phyloP scores from a whole-genome alignment of 441 rosid genomes.

The Bocquillonia castaneifolia region DNA sequence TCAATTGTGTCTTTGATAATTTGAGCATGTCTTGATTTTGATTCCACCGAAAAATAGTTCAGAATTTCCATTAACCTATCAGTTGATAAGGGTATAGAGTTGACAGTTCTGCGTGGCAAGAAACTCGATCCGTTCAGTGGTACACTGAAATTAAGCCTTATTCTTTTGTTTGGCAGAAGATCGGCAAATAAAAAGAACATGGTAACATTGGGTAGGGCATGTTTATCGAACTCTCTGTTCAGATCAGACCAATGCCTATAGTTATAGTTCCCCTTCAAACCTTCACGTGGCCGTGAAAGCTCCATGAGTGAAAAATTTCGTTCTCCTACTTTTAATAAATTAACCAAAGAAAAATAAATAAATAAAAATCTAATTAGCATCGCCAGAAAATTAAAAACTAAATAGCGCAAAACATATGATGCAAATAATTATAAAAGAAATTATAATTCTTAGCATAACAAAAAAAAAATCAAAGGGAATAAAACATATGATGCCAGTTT shows the following conservation, averaged over 20 bases:
- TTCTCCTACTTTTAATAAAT: too few species aligned
- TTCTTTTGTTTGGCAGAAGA: background rate
- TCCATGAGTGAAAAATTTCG: too few species aligned
- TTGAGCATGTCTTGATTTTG: background rate
- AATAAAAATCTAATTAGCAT: too few species aligned
- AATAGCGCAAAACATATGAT: too few species aligned
- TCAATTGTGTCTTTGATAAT: background rate
- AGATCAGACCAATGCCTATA: background rate
- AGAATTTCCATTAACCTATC: background rate
- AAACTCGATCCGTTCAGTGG: background rate
- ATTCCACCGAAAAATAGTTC: background rate
- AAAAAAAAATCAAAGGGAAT: too few species aligned
- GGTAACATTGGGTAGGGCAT: background rate
- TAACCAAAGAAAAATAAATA: too few species aligned
- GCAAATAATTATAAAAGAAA: too few species aligned
- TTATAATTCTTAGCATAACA: too few species aligned
- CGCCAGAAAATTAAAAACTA: too few species aligned
- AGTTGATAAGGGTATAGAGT: background rate
- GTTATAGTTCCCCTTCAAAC: background rate
- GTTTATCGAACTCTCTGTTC: background rate
- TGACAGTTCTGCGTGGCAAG: background rate
- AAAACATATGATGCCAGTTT: too few species aligned
- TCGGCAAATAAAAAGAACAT: background rate
- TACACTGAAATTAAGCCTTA: background rate
- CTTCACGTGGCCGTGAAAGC: too few species aligned